Evolutionary conservation across 2,329 filamentous ascomycete genomes (phyloP), one percentile per base, ranked within the genome.

Genomic region (Colletotrichum eleusines): DNA sequence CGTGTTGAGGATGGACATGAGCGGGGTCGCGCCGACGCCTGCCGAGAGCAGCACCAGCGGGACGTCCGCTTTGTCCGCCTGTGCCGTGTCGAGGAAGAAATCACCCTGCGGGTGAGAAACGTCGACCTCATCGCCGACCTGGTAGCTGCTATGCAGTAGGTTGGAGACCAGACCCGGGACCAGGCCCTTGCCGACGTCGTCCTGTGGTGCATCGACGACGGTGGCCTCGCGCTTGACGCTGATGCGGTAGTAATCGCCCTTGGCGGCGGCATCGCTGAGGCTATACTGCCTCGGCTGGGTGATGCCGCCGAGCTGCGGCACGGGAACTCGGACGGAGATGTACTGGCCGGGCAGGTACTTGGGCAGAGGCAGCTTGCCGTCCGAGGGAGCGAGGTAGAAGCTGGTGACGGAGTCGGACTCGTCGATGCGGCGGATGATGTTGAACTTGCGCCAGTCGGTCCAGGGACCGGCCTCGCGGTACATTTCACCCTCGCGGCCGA

Each of bases 221-320:
- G 68, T 74, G 2, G 77, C 76, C 73, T 89, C 91, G 68, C 84
- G 87, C 85, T 94, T 95, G 72, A 95, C 90, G 74, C 88, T 92
- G 81, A 95, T 90, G 65, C 93, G 88, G 80, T 93, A 93, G 79
- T 89, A 87, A 58, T 85, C 83, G n/a, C 74, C 74, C 31, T 74
- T 74, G 5, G 85, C 84, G 20, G 50, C 38, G 2, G 81, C 84
- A 75, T 92, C 89, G 76, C 89, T 92, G 66, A 95, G 84, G 57
- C 90, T 92, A 83, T 94, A 95, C 82, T 95, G 93, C 66, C 93
- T 83, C 68, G 89, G 89, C 80, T 95, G 93, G 69, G 85, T 81
- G 74, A 91, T 85, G n/a, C 87, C 87, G 35, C 60, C 73, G 28
- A 92, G 84, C 58, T 85, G 83, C 0, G 90, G 88, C 0, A 94